Base-by-base conservation (phyloP, 2,329 filamentous ascomycete genomes). In the Ophiostoma montium region DNA sequence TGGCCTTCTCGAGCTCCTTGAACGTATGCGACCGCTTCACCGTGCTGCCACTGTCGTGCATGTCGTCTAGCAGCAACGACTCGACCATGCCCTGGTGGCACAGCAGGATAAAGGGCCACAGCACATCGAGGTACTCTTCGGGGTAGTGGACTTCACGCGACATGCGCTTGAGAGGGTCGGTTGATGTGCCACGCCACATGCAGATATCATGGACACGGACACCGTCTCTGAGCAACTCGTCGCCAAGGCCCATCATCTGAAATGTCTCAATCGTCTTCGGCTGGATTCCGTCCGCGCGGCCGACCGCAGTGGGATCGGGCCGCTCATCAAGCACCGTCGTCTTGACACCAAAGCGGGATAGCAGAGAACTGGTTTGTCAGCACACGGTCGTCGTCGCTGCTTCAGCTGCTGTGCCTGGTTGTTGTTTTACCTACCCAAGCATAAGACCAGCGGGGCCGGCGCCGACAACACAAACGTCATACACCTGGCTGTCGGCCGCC, bases 221-320 rank as follows among this genome's bases (percentile, higher is more conserved):
- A 21, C 80, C 82, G 57, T 78, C 73, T 51, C 75, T 75, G 35
- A 86, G 62, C 30, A 87, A 63, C 1, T 74, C 67, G 54, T 86
- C 81, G 11, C 77, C 80, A 12, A 86, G 65, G 19, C 81, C 70
- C 68, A 87, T 76, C 65, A 86, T 82, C 54, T 76, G 75, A 57
- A 86, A 74, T 0, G 83, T 87, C 66, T 87, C 83, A 57, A 87
- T 84, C 1, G 82, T 83, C 64, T 86, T 86, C 45, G 83, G 83
- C 58, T 87, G 83, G 47, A 87, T 68, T 35, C 83, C 83, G 62
- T 87, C 84, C 53, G 82, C 82, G 61, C 71, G 74, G 57, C 69
- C 54, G 58, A 47, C 30, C 57, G 57, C 74, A 73, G 54, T 48
- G 19, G 15, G n/a, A 27, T 33, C 46, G 58, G 48, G 56, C 51